phyloP scores from a whole-genome alignment of 805 yeast species.

The Sugiyamaella floridensis region DNA sequence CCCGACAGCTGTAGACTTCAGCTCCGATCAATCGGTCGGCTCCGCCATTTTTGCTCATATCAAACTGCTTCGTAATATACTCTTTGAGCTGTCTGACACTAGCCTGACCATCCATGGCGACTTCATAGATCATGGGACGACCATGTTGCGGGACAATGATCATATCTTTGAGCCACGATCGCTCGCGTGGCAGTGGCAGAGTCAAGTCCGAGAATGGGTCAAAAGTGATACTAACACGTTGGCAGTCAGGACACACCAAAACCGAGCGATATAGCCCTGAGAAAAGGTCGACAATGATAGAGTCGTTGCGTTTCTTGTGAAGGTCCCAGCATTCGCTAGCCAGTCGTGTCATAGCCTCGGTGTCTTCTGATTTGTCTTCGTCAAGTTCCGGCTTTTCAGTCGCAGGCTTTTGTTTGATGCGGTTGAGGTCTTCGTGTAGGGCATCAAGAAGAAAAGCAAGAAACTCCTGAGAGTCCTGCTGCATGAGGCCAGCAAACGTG shows the following conservation, averaged over 20 bases:
- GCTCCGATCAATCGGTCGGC: constrained; percentile 41
- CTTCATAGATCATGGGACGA: constrained; percentile 24
- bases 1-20: constrained; percentile 59
- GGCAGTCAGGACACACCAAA: constrained; percentile 77
- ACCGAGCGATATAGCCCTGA: constrained; percentile 90
- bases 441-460: constrained; percentile 82
- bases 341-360: constrained; percentile 42
- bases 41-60: constrained; percentile 20
- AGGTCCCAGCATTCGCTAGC: constrained; percentile 76
- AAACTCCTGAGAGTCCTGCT: constrained; percentile 93
- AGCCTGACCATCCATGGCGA: constrained; percentile 62
- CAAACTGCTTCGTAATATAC: constrained; percentile 47
- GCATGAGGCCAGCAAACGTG: constrained; percentile 72
- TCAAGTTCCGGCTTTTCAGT: constrained; percentile 77
- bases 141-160: constrained; percentile 55
- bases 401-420: constrained; percentile 75
- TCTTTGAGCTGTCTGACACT: constrained; percentile 55
- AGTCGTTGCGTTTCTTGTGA: constrained; percentile 75
- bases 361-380: constrained; percentile 52
- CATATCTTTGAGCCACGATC: constrained; percentile 63
- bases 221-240: constrained; percentile 74
- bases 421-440: constrained; percentile 84
- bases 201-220: constrained; percentile 92
- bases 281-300: constrained; percentile 76
- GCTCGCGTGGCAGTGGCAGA: constrained; percentile 73